Base-by-base conservation (phyloP, 257 asterid species). In the Eustoma russellianum region DNA sequence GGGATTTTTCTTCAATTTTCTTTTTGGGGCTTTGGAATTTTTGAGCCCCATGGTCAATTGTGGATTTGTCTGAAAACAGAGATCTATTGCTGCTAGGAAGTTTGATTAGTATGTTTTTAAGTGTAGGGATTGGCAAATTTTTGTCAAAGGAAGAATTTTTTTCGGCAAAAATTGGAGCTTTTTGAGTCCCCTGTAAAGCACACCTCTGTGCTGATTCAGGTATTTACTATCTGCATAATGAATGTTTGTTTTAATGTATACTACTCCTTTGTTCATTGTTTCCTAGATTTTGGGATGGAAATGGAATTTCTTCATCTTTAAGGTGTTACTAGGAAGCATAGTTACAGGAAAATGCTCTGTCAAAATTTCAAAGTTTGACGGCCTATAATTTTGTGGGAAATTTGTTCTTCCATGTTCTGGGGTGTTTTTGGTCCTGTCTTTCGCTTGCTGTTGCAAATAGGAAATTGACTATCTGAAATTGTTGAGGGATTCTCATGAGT, bases 91-190 rank as follows among this genome's bases (percentile, higher is more conserved):
- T 30, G 5, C 34, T 0, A 7, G 0, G 44, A 7, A 46, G 55
- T 30, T 35, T 52, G 62, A 52, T 56, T 46, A 34, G 55, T 17
- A 52, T 64, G 17, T 44, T 57, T 59, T 49, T 65, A 40, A 53
- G 68, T 60, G 53, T 74, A 56, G 86, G 87, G 93, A 82, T 85
- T 73, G 64, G 79, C 62, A 33, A 61, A 66, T 68, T 68, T 76
- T 70, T 46, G 34, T 61, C 69, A 40, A 57, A 73, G 79, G 50
- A 57, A 49, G 56, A 69, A 24, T 2, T 6, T 72, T 17, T 45
- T 62, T 68, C 72, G 43, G 70, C 61, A 59, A 38, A 24, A 78
- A 77, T 77, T 74, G 66, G 70, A 62, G 77, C 58, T 67, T 56
- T 41, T 62, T 69, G 52, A 70, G 81, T 76, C 74, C 80, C 79